Conservation (phyloP, 1,284 basidiomycete genomes). For the Ceratobasidium sp. region DNA sequence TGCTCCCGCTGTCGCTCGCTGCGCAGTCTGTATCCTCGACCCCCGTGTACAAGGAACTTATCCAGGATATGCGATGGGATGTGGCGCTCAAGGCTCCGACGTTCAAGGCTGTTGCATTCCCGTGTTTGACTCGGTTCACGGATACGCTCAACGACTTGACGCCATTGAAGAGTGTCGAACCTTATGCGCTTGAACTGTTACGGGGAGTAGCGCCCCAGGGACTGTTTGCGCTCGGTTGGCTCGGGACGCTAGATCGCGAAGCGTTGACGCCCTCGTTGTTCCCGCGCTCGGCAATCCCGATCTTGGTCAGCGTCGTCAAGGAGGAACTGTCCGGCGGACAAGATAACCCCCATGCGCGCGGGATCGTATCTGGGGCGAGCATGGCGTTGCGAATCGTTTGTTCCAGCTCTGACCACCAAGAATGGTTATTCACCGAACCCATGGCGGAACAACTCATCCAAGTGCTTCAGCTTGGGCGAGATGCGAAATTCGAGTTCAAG, state of each 20-base stretch:
- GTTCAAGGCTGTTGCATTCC: slow-evolving; percentile 30
- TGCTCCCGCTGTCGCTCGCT: slow-evolving; percentile 24
- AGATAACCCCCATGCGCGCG: slow-evolving; percentile 33
- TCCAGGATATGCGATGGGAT: slow-evolving; percentile 37
- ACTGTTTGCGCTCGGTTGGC: slow-evolving; percentile 22
- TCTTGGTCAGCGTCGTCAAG: slow-evolving; percentile 13
- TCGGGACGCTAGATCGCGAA: slow-evolving; percentile 18
- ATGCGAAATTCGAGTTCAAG: slow-evolving; percentile 38
- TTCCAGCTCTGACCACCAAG: slow-evolving; percentile 21
- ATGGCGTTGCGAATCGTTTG: slow-evolving; percentile 22
- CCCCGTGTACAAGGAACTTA: slow-evolving; percentile 31
- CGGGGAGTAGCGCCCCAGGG: slow-evolving; percentile 13
- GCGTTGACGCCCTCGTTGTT: slow-evolving; percentile 13
- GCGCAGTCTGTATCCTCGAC: slow-evolving; percentile 17
- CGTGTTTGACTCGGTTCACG: slow-evolving; percentile 27
- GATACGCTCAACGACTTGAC: slow-evolving; percentile 26
- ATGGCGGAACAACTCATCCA: slow-evolving; percentile 18
- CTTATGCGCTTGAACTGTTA: slow-evolving; percentile 19
- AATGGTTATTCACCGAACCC: slow-evolving; percentile 7
- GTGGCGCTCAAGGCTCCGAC: slow-evolving; percentile 28
- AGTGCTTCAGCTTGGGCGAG: slow-evolving; percentile 26
- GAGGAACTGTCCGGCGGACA: slow-evolving; percentile 20
- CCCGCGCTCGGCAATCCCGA: slow-evolving; percentile 21
- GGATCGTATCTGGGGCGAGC: slow-evolving; percentile 22
- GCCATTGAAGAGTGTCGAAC: slow-evolving; percentile 1